Evolutionary conservation across 768 basidiomycete species (phyloP).

Genomic region (Crassisporium funariophilum): DNA sequence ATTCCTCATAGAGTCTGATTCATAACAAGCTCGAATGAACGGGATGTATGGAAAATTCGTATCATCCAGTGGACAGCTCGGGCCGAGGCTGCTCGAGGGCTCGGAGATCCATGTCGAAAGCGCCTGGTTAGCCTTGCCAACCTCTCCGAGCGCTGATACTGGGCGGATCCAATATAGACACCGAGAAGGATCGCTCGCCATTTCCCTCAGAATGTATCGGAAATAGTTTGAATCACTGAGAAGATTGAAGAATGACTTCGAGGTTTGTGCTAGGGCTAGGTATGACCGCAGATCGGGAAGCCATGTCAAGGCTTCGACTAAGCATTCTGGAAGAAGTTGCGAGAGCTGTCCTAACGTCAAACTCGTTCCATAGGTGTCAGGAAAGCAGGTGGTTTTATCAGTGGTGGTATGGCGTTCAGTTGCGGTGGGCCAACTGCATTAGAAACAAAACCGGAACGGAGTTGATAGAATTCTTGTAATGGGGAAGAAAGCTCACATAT

Average conservation of each 20-base stretch:
- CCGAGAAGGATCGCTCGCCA: not conserved
- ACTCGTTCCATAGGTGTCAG: not conserved
- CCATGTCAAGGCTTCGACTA: no score
- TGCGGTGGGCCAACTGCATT: no score
- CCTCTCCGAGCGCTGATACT: constrained; percentile 1
- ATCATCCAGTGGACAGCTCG: no score
- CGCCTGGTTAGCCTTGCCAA: not conserved
- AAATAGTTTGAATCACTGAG: not conserved
- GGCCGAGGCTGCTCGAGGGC: no score
- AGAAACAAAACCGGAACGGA: no score
- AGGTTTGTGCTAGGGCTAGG: not conserved
- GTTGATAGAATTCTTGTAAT: no score
- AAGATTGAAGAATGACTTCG: constrained; percentile 1
- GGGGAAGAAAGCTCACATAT: constrained; percentile 8
- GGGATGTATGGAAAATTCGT: constrained; percentile 1
- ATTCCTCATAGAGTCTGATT: constrained; percentile 2
- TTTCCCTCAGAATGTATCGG: not conserved
- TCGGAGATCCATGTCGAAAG: no score
- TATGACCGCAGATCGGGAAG: no score
- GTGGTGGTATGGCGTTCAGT: no score
- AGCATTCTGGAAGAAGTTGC: no score
- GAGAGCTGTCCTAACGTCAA: no score
- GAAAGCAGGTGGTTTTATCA: no score
- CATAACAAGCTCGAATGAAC: not conserved
- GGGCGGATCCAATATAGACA: constrained; percentile 1